Conservation (phyloP, 345 rosid genomes). For the Angophora floribunda region DNA sequence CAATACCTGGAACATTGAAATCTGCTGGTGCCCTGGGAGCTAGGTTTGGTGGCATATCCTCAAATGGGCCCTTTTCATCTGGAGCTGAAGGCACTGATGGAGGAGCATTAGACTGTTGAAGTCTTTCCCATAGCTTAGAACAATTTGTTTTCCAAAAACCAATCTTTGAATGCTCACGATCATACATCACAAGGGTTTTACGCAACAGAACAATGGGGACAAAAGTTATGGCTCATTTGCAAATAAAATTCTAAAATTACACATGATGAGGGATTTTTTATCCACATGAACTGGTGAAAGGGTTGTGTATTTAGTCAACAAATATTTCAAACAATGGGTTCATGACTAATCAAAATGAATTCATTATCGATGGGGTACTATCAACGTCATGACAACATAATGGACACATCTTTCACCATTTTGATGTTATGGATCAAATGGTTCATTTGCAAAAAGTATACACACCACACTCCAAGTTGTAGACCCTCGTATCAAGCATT, state of each 20-base stretch:
- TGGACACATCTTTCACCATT: not conserved
- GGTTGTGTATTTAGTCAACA: not conserved
- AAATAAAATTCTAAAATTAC: not conserved
- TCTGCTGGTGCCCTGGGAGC: conserved; percentile 19
- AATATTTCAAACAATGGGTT: not conserved
- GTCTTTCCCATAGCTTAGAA: conserved; percentile 77
- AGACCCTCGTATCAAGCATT: too few species aligned
- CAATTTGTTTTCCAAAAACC: conserved; percentile 99
- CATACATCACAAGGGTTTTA: conserved; percentile 84
- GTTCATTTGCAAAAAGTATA: not conserved
- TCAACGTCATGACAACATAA: not conserved
- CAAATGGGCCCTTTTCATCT: conserved; percentile 13
- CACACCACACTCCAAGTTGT: not conserved
- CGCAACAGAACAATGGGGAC: conserved; percentile 9
- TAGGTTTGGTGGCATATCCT: conserved; percentile 18
- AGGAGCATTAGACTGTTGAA: conserved; percentile 35
- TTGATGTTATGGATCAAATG: not conserved
- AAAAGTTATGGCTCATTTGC: not conserved
- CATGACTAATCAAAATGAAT: too few species aligned
- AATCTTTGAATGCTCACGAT: conserved; percentile 67
- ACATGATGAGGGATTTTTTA: not conserved
- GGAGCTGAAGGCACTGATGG: conserved; percentile 32
- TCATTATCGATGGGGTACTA: too few species aligned
- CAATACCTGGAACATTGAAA: not conserved
- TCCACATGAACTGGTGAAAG: not conserved